Percentiles rank a stretch among this genome's conserved stretches.
Conservation (phyloP, 2,329 filamentous ascomycete genomes). For the Ophiocordyceps unilateralis region DNA sequence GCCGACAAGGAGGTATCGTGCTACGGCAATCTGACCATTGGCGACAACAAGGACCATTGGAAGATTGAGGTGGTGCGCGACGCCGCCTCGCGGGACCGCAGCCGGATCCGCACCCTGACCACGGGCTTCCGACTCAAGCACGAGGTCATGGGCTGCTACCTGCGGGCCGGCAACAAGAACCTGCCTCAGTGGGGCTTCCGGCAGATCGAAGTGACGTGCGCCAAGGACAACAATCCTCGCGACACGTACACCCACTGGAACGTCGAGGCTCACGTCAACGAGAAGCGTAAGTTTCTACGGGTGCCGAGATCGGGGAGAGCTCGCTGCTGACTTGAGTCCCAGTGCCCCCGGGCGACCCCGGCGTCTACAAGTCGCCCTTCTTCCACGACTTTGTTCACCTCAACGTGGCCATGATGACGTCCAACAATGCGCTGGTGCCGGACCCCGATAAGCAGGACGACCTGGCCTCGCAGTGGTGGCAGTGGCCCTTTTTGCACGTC, state of each 20-base stretch:
- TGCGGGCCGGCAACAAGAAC: slow-evolving; percentile 89
- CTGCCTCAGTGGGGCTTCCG: slow-evolving; percentile 99
- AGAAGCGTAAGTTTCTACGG: slow-evolving; percentile 52
- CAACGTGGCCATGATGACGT: slow-evolving; percentile 99
- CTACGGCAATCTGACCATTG: slow-evolving; percentile 89
- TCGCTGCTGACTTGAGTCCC: background rate
- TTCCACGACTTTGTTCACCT: slow-evolving; percentile 94
- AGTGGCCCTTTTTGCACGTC: slow-evolving; percentile 92
- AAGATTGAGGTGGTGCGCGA: slow-evolving; percentile 81
- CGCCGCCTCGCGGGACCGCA: slow-evolving; percentile 70
- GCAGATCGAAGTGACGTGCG: slow-evolving; percentile 94
- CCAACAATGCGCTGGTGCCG: slow-evolving; percentile 93
- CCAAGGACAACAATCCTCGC: slow-evolving; percentile 78
- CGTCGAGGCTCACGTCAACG: slow-evolving; percentile 86
- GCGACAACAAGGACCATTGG: slow-evolving; percentile 98
- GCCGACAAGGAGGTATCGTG: slow-evolving; percentile 81
- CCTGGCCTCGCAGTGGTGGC: slow-evolving; percentile 91
- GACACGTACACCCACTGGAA: slow-evolving; percentile 99
- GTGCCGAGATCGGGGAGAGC: background rate
- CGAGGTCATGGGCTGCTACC: slow-evolving; percentile 69
- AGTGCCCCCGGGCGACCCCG: slow-evolving; percentile 81
- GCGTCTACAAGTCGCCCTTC: slow-evolving; percentile 91
- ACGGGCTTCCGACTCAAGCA: slow-evolving; percentile 85
- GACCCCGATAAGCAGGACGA: slow-evolving; percentile 99
- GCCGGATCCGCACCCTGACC: slow-evolving; percentile 75